Base-by-base conservation (phyloP, 164 flowering plant species). In the Malania oleifera region DNA sequence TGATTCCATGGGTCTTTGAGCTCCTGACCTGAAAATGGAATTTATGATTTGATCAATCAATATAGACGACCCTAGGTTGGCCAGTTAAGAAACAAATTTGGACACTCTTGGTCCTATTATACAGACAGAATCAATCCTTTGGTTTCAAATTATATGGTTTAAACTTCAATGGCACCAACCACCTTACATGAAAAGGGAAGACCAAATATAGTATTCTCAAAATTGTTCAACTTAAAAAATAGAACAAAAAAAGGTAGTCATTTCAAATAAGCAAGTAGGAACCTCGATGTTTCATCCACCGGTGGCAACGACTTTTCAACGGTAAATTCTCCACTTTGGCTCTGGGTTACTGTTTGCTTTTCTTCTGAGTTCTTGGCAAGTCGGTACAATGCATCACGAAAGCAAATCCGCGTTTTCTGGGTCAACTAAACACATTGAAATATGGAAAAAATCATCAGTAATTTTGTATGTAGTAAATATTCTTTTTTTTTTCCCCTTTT, bases 301-400 rank as follows among this genome's bases (percentile, higher is more conserved):
- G 50, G 7, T 6, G 8, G 7, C 10, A 13, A 0, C 10, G 14
- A 46, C 26, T 26, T 61, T 39, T 62, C 68, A 24, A 29, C 22
- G 3, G 18, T 20, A 25, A 23, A 12, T 10, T 57, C 58, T 29
- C 54, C 65, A 28, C 39, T 59, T 48, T 58, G 60, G 34, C 49
- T 23, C 20, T 41, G 67, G 27, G 18, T 54, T 23, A 9, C 26
- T 0, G 7, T 7, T 18, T 65, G 59, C 56, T 69, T 72, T 58
- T 57, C 15, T 61, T 46, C 14, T 20, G 67, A 64, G 65, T 26
- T 64, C 7, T 55, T 58, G 5, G 86, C 81, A 41, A 84, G 80
- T 49, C 86, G 84, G 64, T 76, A 84, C 17, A 84, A 70, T 39
- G 86, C 73, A 78, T 84, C 89, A 17, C 89, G 82, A 62, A 81